Percentiles rank a stretch among this genome's conserved stretches.
Conservation (phyloP, 2,329 filamentous ascomycete genomes). For the Diaporthe caulivora region DNA sequence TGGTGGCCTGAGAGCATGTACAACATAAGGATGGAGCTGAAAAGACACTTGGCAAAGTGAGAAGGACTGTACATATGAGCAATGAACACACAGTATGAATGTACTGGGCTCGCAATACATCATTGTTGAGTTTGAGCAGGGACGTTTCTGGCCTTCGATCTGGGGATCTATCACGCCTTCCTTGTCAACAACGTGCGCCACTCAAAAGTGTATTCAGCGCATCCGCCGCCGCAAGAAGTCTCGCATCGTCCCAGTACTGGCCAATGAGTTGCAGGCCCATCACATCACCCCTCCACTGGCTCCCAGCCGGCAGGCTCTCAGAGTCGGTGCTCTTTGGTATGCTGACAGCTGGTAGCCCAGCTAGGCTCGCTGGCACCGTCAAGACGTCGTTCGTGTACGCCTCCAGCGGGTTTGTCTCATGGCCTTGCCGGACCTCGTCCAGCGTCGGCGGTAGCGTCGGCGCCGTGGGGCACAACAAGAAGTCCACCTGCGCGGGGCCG, state of each 20-base stretch:
- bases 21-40: conserved; percentile 39
- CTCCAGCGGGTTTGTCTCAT: conserved; percentile 70
- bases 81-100: neutral
- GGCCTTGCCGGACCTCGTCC: conserved; percentile 57
- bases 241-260: conserved; percentile 82
- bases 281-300: conserved; percentile 47
- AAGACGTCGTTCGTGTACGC: conserved; percentile 95
- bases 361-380: conserved; percentile 93
- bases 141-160: neutral
- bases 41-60: neutral
- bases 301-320: conserved; percentile 40
- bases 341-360: conserved; percentile 89
- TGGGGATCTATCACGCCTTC: neutral
- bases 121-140: neutral
- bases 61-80: neutral
- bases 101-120: neutral
- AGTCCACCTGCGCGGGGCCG: conserved; percentile 78
- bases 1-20: conserved; percentile 56
- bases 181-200: neutral
- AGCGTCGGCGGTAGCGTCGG: conserved; percentile 67
- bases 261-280: conserved; percentile 81
- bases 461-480: conserved; percentile 88
- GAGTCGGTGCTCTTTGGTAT: conserved; percentile 71
- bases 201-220: conserved; percentile 48
- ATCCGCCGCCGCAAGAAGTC: conserved; percentile 70